Base-by-base conservation (phyloP, 345 rosid genomes). In the Rhodomyrtus tomentosa region DNA sequence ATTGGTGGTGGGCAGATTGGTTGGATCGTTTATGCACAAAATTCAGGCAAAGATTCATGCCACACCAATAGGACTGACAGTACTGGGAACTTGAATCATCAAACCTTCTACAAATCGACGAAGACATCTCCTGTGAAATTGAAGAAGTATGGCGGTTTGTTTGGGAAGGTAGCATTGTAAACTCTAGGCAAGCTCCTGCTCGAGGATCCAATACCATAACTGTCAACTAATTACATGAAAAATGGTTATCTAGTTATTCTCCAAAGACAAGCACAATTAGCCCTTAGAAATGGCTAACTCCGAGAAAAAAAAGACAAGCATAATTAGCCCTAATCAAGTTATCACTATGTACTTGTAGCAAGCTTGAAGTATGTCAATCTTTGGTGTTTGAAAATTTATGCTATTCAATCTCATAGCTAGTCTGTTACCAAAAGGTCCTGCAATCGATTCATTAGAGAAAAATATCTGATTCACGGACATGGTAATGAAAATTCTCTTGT, bases 401-500 rank as follows among this genome's bases (percentile, higher is more conserved):
- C 92, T 93, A 74, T 85, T 93, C 86, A 90, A 74, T 84, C 93
- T 91, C 2, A 92, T 91, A 22, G 87, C 40, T 14, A 56, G 4
- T 68, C 85, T 81, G 42, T 50, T 81, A 3, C 87, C 82, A n/a
- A n/a, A n/a, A 0, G 82, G 42, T 1, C 86, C 84, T 4, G 52
- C 82, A 18, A 91, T 86, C 6, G 88, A 51, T 5, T 22, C 29
- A 45, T 83, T 54, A 1, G 85, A 81, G 81, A 90, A 90, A 27
- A 56, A 32, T 18, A 87, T 36, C 36, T 10, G 8, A 21, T 90
- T 90, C 8, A 87, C 42, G 15, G 90, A 45, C 18, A 89, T 53
- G 3, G 90, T 80, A 5, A 90, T 86, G 50, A 59, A 85, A 21
- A 90, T 16, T 12, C 48, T 74, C 32, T 82, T 55, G 40, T 79